Evolutionary conservation across 495 filamentous ascomycete species (phyloP), one percentile per base, ranked within the genome.

Genomic region (Talaromyces stipitatus): DNA sequence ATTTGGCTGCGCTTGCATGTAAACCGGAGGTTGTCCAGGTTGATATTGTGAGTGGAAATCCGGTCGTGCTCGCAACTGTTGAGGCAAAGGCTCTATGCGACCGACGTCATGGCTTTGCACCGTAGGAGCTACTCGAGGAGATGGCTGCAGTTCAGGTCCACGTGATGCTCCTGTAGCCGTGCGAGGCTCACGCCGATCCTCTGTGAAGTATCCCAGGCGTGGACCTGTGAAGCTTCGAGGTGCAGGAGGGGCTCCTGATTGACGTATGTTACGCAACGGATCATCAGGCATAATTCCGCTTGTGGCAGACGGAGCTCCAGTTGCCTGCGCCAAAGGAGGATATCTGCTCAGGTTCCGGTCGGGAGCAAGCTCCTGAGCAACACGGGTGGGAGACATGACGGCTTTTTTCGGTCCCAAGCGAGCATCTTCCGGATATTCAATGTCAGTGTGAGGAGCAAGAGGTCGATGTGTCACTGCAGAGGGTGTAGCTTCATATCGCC

Each of bases 391-490:
- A 20, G 60, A 63, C 54, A 72, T 62, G 4, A 58, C 67, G 46
- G 62, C 71, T 30, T 64, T 63, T 63, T 84, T 85, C 28, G 78
- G 60, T 8, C 67, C 59, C 33, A 79, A 66, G 8, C 74, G 66
- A 45, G 75, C 73, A 18, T 84, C 83, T 26, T 86, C 78, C 3
- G 77, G 56, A 29, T 84, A 78, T 22, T 82, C 64, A 10, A 68
- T 64, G 9, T 86, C 83, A 4, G 77, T 73, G 54, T 78, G 81
- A 10, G 82, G 82, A n/a, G 81, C 88, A 36, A 86, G 70, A 10
- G 81, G 75, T 29, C 83, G 77, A 43, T 79, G 81, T 50, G 82
- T 72, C 36, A 83, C 81, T 14, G 82, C 76, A 28, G 70, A 81
- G 47, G 76, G 78, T 61, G 69, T 84, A 64, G 64, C 69, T 58